phyloP scores from a whole-genome alignment of 139 green algal genomes.

The Closterium sp. region DNA sequence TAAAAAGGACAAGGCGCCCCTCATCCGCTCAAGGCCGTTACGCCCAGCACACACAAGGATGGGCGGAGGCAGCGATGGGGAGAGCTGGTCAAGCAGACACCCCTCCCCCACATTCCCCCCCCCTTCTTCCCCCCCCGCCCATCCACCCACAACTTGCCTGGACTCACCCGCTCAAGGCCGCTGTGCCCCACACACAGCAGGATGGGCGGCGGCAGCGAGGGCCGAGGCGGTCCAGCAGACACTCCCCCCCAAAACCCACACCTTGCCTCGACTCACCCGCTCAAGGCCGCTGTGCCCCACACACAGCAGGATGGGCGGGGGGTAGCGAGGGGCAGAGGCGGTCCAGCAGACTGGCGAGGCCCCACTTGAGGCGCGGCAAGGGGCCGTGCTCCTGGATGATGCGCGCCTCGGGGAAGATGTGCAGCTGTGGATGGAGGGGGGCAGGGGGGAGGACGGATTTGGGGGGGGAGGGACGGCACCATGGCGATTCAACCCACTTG shows the following conservation, averaged over 20 bases:
- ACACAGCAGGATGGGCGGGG: slow-evolving; percentile 10
- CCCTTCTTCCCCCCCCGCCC: too few relatives aligned
- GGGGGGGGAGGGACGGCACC: neutral
- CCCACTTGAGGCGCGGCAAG: slow-evolving; percentile 34
- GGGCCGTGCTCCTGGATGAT: slow-evolving; percentile 11
- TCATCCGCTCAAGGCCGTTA: too few relatives aligned
- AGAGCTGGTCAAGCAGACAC: too few relatives aligned
- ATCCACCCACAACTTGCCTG: too few relatives aligned
- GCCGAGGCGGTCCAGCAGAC: neutral
- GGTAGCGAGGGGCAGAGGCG: neutral
- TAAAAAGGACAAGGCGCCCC: too few relatives aligned
- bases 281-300: slow-evolving; percentile 32
- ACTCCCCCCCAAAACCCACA: too few relatives aligned
- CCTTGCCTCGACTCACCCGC: slow-evolving; percentile 1
- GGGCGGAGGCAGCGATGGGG: too few relatives aligned
- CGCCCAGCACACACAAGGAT: too few relatives aligned
- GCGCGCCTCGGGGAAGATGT: slow-evolving; percentile 34
- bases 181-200: slow-evolving; percentile 25
- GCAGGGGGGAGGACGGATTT: neutral
- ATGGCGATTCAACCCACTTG: slow-evolving; percentile 24
- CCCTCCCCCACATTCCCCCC: too few relatives aligned
- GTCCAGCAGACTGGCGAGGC: slow-evolving; percentile 31
- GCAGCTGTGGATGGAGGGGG: neutral
- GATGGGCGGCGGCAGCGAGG: neutral
- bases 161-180: slow-evolving; percentile 19